Base-by-base conservation (phyloP, 768 basidiomycete species). In the Pulveroboletus sp. region DNA sequence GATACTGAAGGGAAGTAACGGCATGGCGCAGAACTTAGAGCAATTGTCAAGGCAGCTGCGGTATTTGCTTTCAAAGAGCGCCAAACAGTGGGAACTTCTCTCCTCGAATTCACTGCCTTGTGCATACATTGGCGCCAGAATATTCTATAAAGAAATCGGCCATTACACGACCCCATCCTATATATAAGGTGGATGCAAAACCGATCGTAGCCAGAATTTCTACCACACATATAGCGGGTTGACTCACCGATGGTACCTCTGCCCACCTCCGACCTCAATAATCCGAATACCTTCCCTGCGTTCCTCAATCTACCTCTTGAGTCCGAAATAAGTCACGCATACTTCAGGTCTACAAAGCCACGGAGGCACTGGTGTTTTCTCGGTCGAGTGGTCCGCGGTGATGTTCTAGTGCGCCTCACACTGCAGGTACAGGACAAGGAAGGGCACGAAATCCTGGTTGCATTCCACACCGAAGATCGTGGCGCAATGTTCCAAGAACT, bases 381-480 rank as follows among this genome's bases (percentile, higher is more conserved):
- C 6, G 65, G 65, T 5, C 55, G 43, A 21, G 58, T 66, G 14
- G 49, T 66, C 39, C 58, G 59, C 14, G 63, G 55, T 6, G 18
- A 21, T n/a, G 50, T 58, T 18, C n/a, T 54, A 14, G 65, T 66
- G 35, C 65, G 65, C 45, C 65, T 66, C 46, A 43, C 40, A 2
- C 49, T 66, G n/a, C 35, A 66, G 14, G 65, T 67, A n/a, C 57
- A 67, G 41, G 65, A 66, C 53, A 65, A 35, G 43, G 54, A 52
- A 13, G 65, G 66, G 8, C 50, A 63, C 8, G 38, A 39, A 42
- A 43, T 65, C 13, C 50, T 57, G 28, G 63, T 66, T 18, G 63
- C 63, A 11, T 66, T 66, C 56, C 63, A 66, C 18, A 66, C 66
- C 6, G 59, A 66, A 21, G 65, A 66, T 42, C 65, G 65, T 39